Conservation (phyloP, 345 rosid species). For the Jatropha curcas region DNA sequence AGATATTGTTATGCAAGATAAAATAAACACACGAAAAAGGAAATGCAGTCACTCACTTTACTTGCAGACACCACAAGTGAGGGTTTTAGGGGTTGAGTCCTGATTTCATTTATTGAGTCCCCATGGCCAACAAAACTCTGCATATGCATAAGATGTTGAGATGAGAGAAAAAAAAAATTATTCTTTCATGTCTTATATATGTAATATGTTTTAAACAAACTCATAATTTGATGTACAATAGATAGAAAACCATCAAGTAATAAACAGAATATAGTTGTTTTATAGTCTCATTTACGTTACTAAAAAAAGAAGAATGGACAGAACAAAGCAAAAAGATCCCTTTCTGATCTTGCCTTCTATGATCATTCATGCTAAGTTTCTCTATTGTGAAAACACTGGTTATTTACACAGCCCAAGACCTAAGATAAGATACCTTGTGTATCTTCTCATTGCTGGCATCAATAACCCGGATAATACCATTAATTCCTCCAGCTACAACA, state of each 20-base stretch:
- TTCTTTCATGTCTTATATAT: not conserved
- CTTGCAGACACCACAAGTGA: conserved; percentile 92
- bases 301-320: not conserved
- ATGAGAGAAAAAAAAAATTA: not conserved
- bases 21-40: conserved; percentile 14
- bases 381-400: not conserved
- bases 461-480: conserved; percentile 87
- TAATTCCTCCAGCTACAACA: conserved; percentile 82
- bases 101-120: conserved; percentile 91
- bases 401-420: not conserved
- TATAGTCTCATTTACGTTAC: not conserved
- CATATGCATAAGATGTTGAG: conserved; percentile 12
- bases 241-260: not conserved
- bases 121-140: conserved; percentile 99
- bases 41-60: conserved; percentile 51
- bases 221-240: not conserved
- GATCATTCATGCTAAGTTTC: not conserved
- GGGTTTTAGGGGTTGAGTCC: conserved; percentile 90
- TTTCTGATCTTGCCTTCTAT: not conserved
- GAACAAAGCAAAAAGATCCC: not conserved
- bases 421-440: conserved; percentile 58
- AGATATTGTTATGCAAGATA: conserved; percentile 15
- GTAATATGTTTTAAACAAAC: not conserved
- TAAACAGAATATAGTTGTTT: not conserved
- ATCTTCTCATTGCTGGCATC: conserved; percentile 76